These are phyloP conservation scores for Albophoma yamanashiensis DNA, from an alignment of 2,329 filamentous ascomycete species.

Conservation along the genomic window DNA sequence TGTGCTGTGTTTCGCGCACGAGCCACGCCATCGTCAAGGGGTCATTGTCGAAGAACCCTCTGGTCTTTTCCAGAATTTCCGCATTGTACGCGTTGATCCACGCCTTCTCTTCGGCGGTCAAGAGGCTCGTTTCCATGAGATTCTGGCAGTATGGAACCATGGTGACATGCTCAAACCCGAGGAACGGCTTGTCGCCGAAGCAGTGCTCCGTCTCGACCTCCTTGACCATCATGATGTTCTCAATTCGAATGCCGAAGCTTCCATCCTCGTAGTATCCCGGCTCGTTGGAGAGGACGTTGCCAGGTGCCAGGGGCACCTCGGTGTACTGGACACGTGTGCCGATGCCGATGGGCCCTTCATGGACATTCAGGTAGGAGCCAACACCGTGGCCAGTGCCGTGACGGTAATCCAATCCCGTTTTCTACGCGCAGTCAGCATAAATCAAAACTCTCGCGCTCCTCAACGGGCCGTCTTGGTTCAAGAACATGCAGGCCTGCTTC, in stretches of 20 bases:
- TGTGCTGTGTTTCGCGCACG: constrained; percentile 69
- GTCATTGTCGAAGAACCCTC: constrained; percentile 63
- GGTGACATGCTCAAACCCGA: constrained; percentile 94
- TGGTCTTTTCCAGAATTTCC: constrained; percentile 74
- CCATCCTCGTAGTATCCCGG: constrained; percentile 97
- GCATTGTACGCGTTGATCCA: constrained; percentile 85
- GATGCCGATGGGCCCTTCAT: constrained; percentile 94
- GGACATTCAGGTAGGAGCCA: constrained; percentile 90
- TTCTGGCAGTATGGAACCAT: constrained; percentile 93
- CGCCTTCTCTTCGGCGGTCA: constrained; percentile 63
- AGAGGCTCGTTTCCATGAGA: constrained; percentile 63
- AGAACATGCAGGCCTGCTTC: neutral
- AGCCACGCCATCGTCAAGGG: constrained; percentile 68
- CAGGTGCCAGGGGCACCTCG: constrained; percentile 79
- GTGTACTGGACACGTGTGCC: constrained; percentile 85
- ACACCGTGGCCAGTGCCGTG: constrained; percentile 96
- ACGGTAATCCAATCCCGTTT: constrained; percentile 78
- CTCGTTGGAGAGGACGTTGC: constrained; percentile 93
- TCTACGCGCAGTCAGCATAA: constrained; percentile 15
- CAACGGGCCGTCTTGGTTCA: no score
- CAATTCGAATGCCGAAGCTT: constrained; percentile 87
- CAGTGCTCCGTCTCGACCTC: constrained; percentile 79
- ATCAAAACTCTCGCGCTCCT: neutral
- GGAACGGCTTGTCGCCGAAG: constrained; percentile 88
- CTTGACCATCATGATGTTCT: constrained; percentile 87